Evolutionary conservation across 2,329 filamentous ascomycete species (phyloP), one percentile per base, ranked within the genome.

Genomic region (Beauveria brongniartii): DNA sequence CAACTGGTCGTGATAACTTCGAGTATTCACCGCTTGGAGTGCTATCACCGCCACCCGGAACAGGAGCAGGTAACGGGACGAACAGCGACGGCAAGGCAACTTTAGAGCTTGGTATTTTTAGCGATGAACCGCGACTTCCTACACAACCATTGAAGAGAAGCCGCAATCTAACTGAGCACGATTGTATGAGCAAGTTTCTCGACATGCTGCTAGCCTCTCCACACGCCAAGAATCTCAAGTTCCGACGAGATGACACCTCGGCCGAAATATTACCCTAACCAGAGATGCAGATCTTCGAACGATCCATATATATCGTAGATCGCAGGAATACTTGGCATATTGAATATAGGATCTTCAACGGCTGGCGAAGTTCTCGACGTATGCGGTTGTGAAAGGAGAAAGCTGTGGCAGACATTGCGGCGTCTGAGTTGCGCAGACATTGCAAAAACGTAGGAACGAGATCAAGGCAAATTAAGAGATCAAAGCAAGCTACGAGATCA

Each of bases 91-190:
- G 84, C 37, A 12, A 69, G 78, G 46, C 82, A 84, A 69, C 72
- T 85, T 22, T 85, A 82, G 82, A 83, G 80, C 64, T 72, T 85
- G 71, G 80, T 80, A 0, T 85, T 84, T 65, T 71, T 85, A 65
- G 80, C 81, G n/a, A 76, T 84, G 14, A 59, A 40, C 41, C 59
- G 64, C 37, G 63, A 67, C 43, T 24, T 62, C 30, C 16, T 12
- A 14, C 57, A 57, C 20, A 55, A 48, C 53, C 2, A 40, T 40
- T 48, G 7, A 20, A 10, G n/a, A 34, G 26, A 34, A 51, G 9
- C 28, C 34, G 14, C 3, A 10, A 16, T 16, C 5, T 37, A 37
- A 37, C 5, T 37, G 34, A 37, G 34, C 34, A 37, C 12, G 34
- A 16, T 34, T 5, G 5, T 34, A 5, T 37, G 34, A 37, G 34